phyloP scores from a whole-genome alignment of 371 early-diverging fungal species.

The Mortierella sp. region DNA sequence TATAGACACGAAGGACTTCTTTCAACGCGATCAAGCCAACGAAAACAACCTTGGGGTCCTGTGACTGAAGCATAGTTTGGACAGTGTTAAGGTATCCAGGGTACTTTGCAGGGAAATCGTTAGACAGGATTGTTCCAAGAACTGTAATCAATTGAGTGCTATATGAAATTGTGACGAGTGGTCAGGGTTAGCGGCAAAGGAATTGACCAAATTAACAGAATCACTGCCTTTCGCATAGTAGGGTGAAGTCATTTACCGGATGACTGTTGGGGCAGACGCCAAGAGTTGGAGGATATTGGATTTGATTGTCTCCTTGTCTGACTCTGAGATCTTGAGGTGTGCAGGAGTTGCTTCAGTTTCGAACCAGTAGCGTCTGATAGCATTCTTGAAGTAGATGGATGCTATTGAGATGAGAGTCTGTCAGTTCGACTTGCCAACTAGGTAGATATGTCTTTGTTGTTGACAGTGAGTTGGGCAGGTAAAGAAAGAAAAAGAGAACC shows the following conservation, averaged over 20 bases:
- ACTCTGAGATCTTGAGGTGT: slow-evolving; percentile 67
- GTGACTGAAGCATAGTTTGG: slow-evolving; percentile 71
- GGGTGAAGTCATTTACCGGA: slow-evolving; percentile 26
- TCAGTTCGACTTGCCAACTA: neutral
- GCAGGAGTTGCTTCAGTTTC: slow-evolving; percentile 55
- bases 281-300: slow-evolving; percentile 82
- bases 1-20: slow-evolving; percentile 84
- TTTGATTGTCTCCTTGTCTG: slow-evolving; percentile 79
- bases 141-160: slow-evolving; percentile 83
- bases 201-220: too few species aligned
- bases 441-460: neutral
- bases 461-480: neutral
- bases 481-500: neutral
- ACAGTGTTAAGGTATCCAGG: slow-evolving; percentile 79
- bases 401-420: slow-evolving; percentile 59
- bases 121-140: slow-evolving; percentile 72
- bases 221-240: neutral
- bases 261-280: slow-evolving; percentile 66
- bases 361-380: slow-evolving; percentile 82
- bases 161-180: neutral
- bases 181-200: neutral
- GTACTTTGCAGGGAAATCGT: slow-evolving; percentile 88
- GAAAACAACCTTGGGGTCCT: slow-evolving; percentile 73
- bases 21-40: slow-evolving; percentile 83
- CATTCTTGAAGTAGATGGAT: slow-evolving; percentile 96